A percentile compares a stretch with the other conserved stretches of the same genome.
Conservation (phyloP, 257 asterid species). For the Nicotiana obtusifolia region DNA sequence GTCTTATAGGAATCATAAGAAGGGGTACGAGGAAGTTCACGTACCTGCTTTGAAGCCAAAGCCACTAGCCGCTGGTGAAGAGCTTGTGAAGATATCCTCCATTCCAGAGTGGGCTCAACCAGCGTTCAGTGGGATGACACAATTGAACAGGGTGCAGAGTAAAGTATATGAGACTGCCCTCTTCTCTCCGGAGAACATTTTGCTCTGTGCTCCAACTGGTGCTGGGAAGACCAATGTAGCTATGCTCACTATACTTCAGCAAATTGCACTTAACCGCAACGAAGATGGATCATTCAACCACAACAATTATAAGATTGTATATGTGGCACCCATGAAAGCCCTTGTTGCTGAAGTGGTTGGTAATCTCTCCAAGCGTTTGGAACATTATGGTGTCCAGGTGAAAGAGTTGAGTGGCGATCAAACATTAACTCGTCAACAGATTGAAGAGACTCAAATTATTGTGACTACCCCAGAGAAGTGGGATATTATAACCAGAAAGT, state of each 20-base stretch:
- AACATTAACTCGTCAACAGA: constrained; percentile 37
- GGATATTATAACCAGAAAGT: constrained; percentile 41
- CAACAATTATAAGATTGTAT: constrained; percentile 33
- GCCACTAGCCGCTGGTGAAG: constrained; percentile 28
- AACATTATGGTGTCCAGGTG: constrained; percentile 33
- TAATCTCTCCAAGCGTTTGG: constrained; percentile 33
- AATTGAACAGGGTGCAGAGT: constrained; percentile 38
- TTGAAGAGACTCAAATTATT: constrained; percentile 44
- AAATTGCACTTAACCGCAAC: constrained; percentile 29
- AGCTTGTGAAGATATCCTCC: constrained; percentile 27
- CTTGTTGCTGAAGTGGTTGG: constrained; percentile 45
- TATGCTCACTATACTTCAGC: constrained; percentile 40
- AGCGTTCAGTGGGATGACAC: constrained; percentile 36
- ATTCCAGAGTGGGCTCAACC: constrained; percentile 43
- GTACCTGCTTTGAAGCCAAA: constrained; percentile 33
- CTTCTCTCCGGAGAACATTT: constrained; percentile 29
- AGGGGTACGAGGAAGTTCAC: constrained; percentile 40
- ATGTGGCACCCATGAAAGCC: constrained; percentile 48
- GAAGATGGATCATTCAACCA: constrained; percentile 30
- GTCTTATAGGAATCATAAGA: constrained; percentile 24
- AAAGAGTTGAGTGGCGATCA: constrained; percentile 45
- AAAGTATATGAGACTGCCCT: constrained; percentile 41
- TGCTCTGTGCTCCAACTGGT: constrained; percentile 46
- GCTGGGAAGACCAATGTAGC: constrained; percentile 49
- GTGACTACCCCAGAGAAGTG: constrained; percentile 47